Evolutionary conservation across 192 early-diverging fungal genomes (phyloP), one percentile per base, ranked within the genome.

Genomic region (Linnemannia hyalina): DNA sequence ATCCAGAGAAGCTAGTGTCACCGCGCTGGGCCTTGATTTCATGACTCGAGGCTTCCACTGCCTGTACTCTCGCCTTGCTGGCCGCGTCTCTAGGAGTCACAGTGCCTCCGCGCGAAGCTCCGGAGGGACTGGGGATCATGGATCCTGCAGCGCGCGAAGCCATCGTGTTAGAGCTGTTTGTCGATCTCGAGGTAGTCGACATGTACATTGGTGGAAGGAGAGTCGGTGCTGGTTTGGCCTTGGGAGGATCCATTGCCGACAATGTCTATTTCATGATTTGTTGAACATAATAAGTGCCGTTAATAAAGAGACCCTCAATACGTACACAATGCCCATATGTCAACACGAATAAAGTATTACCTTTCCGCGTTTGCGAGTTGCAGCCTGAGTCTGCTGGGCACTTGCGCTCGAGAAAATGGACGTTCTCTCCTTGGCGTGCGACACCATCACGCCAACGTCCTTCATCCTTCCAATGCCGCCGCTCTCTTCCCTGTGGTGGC

Each of bases 201-300:
- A 86, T 86, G 72, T 86, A 86, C 84, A 86, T 86, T 26, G 84
- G 84, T 15, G 84, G 84, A 40, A 86, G 75, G 47, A 86, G 69
- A 1, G 84, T 80, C 29, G 79, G 84, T 16, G 84, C 80, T 23
- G 84, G 84, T 13, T 86, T 86, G 5, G 75, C 79, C 55, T 86
- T 86, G 0, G 84, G 84, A 38, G 84, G 84, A 41, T 86, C 84
- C 84, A 86, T 86, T 23, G 84, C 78, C 38, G 84, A 86, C 20
- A 86, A 36, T 23, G 84, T 86, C 84, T 86, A 77, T 32, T 41
- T 22, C 16, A 26, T 23, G 10, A 18, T 52, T 13, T 16, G 13
- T 52, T 23, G 52, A 47, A 57, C 6, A 42, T n/a, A n/a, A 16
- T 16, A 20, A n/a, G 15, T 16, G 23, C 9, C 8, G 38, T 40